A percentile compares a stretch with the other conserved stretches of the same genome.
These are phyloP conservation scores for Liriodendron chinense DNA, from an alignment of 164 flowering plant genomes.

Conservation along the genomic window DNA sequence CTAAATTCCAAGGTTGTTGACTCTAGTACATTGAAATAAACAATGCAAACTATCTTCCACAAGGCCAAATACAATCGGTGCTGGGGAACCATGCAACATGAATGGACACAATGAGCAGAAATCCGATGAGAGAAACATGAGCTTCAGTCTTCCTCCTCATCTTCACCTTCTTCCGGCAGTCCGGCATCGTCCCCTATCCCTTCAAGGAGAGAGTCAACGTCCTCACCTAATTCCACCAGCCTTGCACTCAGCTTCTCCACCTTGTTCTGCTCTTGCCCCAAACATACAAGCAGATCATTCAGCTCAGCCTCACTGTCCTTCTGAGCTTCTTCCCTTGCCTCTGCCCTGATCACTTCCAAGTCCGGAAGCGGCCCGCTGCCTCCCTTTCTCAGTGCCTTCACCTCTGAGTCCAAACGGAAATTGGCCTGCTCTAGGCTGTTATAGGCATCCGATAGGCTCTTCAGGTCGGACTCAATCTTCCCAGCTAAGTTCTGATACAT, in stretches of 20 bases:
- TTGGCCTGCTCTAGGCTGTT: constrained; percentile 87
- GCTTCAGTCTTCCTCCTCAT: constrained; percentile 43
- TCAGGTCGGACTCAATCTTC: constrained; percentile 75
- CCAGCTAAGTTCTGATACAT: constrained; percentile 54
- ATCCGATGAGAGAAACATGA: background rate
- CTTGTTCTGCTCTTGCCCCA: constrained; percentile 96
- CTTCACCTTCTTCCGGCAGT: constrained; percentile 51
- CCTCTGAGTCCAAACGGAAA: constrained; percentile 65
- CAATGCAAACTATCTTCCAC: too few species aligned
- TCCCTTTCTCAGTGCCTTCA: constrained; percentile 49
- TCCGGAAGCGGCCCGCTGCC: constrained; percentile 36
- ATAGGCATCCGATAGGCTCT: constrained; percentile 87
- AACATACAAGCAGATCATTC: constrained; percentile 84
- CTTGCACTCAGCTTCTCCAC: constrained; percentile 79
- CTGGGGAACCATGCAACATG: too few species aligned
- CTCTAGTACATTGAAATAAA: too few species aligned
- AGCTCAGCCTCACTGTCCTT: constrained; percentile 89
- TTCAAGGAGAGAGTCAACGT: constrained; percentile 82
- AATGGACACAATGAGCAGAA: background rate
- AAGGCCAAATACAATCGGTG: too few species aligned
- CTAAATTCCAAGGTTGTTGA: too few species aligned
- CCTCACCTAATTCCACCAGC: constrained; percentile 79
- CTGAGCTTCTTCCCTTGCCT: constrained; percentile 87
- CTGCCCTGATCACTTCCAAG: constrained; percentile 60
- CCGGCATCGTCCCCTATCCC: constrained; percentile 85